A percentile compares a stretch with the other conserved stretches of the same genome.
Evolutionary conservation across 768 basidiomycete genomes (phyloP).

Genomic region (Hemileccinum rubropunctum): DNA sequence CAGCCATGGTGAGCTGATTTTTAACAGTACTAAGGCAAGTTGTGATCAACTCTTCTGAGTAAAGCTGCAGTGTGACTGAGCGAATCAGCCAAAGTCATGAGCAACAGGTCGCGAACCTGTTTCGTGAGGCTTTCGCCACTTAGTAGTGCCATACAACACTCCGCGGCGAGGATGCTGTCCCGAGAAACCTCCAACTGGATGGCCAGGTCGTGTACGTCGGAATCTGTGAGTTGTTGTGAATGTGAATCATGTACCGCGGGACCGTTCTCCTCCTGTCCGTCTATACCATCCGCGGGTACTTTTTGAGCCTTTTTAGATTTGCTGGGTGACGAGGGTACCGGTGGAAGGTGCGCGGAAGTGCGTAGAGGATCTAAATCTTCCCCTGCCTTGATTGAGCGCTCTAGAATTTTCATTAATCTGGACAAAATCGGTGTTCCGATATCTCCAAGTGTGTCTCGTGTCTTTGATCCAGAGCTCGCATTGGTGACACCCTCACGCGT

Average conservation of each 20-base stretch:
- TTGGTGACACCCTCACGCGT: slow-evolving; percentile 36
- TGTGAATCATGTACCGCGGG: slow-evolving; percentile 5
- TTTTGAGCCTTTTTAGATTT: slow-evolving; percentile 49
- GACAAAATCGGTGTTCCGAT: slow-evolving; percentile 62
- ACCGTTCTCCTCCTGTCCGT: slow-evolving; percentile 1
- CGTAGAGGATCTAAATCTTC: slow-evolving; percentile 76
- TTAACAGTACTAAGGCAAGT: slow-evolving; percentile 75
- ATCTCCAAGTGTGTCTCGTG: slow-evolving; percentile 60
- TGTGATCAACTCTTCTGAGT: slow-evolving; percentile 91
- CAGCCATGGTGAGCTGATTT: slow-evolving; percentile 70
- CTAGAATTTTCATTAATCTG: slow-evolving; percentile 72
- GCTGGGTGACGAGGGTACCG: slow-evolving; percentile 35
- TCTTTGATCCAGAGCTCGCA: slow-evolving; percentile 36
- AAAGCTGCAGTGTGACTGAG: slow-evolving; percentile 50
- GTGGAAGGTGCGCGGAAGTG: slow-evolving; percentile 21
- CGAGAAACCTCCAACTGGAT: slow-evolving; percentile 56
- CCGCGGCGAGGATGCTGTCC: slow-evolving; percentile 79
- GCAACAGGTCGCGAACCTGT: slow-evolving; percentile 52
- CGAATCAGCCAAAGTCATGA: not conserved
- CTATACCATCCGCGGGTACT: slow-evolving; percentile 11
- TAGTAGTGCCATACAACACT: slow-evolving; percentile 77
- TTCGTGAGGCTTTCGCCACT: slow-evolving; percentile 79
- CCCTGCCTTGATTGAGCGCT: slow-evolving; percentile 72
- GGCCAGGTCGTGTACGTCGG: slow-evolving; percentile 50
- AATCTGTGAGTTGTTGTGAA: slow-evolving; percentile 38